phyloP scores from a whole-genome alignment of 257 asterid genomes.

The Forsythia viridissima region DNA sequence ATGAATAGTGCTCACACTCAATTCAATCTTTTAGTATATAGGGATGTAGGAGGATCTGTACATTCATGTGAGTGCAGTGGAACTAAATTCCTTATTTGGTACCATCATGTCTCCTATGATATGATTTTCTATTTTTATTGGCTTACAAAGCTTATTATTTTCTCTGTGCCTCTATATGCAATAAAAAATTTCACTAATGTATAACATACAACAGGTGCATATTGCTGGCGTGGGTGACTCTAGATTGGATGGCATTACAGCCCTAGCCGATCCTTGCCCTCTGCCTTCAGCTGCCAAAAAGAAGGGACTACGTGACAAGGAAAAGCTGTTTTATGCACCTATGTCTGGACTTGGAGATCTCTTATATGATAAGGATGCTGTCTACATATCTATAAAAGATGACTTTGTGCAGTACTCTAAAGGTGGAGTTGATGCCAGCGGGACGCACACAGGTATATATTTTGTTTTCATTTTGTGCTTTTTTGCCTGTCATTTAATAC shows the following conservation, averaged over 20 bases:
- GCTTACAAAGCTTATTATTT: background rate
- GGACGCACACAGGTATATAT: conserved; percentile 47
- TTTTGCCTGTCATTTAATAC: background rate
- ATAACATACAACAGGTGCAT: conserved; percentile 61
- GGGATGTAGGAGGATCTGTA: background rate
- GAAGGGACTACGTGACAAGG: conserved; percentile 97
- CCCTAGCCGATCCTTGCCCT: conserved; percentile 93
- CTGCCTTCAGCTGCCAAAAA: conserved; percentile 95
- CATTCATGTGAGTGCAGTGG: background rate
- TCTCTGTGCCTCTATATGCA: background rate
- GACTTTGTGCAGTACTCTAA: conserved; percentile 89
- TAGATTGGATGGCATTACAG: conserved; percentile 61
- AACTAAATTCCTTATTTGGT: background rate
- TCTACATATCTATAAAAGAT: conserved; percentile 87
- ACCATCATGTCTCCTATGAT: background rate
- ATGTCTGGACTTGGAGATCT: conserved; percentile 99
- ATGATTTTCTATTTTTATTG: background rate
- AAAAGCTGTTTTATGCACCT: conserved; percentile 95
- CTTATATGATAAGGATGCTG: conserved; percentile 97
- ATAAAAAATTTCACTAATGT: conserved; percentile 4
- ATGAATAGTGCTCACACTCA: no score
- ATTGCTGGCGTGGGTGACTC: conserved; percentile 98
- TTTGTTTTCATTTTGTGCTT: conserved; percentile 9
- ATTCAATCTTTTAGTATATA: no score
- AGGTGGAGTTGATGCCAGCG: conserved; percentile 43